phyloP scores from a whole-genome alignment of 768 basidiomycete species.

The Boletus sensibilis region DNA sequence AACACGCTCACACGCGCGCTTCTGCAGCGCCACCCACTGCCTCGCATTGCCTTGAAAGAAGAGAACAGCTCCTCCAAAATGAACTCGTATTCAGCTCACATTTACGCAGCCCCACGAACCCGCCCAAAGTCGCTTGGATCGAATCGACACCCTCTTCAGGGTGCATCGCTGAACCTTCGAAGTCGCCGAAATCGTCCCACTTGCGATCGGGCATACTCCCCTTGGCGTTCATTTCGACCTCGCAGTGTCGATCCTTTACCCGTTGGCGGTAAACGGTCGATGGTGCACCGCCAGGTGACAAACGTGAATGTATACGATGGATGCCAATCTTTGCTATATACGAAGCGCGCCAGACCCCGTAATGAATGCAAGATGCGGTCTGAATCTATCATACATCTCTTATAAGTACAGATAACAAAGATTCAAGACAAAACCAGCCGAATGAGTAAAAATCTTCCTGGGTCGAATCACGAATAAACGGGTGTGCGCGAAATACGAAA shows the following conservation, averaged over 20 bases:
- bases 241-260: slow-evolving; percentile 22
- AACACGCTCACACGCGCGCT: too few relatives aligned
- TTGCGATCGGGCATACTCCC: slow-evolving; percentile 32
- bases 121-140: too few relatives aligned
- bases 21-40: too few relatives aligned
- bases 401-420: slow-evolving; percentile 33
- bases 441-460: slow-evolving; percentile 2
- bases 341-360: neutral
- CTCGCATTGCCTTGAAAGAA: slow-evolving; percentile 4
- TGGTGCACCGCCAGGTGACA: neutral
- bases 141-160: slow-evolving; percentile 39
- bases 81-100: neutral
- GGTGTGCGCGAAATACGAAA: slow-evolving; percentile 24
- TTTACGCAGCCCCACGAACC: too few relatives aligned
- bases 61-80: neutral
- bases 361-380: slow-evolving; percentile 11
- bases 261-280: slow-evolving; percentile 8
- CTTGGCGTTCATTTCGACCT: slow-evolving; percentile 1
- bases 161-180: slow-evolving; percentile 52
- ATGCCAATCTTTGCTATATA: slow-evolving; percentile 7
- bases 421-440: slow-evolving; percentile 12
- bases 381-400: slow-evolving; percentile 23
- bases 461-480: slow-evolving; percentile 7
- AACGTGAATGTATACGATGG: neutral
- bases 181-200: slow-evolving; percentile 32